Conservation (phyloP, 1,139 yeast genomes). For the Hemisphaericaspora xylanilytica region DNA sequence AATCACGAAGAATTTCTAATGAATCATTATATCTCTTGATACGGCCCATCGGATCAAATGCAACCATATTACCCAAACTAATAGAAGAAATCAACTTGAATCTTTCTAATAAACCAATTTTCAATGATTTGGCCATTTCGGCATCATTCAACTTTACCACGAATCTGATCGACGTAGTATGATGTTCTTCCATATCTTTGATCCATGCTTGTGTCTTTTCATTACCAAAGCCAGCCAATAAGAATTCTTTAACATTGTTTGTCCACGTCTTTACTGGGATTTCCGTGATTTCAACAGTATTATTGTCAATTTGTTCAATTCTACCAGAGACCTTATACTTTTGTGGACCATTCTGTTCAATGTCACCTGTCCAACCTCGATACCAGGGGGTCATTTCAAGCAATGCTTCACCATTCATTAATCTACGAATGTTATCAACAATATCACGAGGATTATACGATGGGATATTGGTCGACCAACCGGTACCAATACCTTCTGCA, state of each 20-base stretch:
- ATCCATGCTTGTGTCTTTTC: constrained; percentile 81
- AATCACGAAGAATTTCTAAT: constrained; percentile 78
- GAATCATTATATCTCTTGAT: constrained; percentile 78
- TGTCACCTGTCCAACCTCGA: constrained; percentile 89
- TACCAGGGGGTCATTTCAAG: constrained; percentile 90
- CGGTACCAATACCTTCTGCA: constrained; percentile 98
- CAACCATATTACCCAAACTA: constrained; percentile 85
- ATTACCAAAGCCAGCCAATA: constrained; percentile 72
- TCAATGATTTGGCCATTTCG: constrained; percentile 78
- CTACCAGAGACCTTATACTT: constrained; percentile 75
- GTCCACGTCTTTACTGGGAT: constrained; percentile 95
- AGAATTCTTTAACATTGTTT: constrained; percentile 78
- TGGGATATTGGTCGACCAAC: constrained; percentile 96
- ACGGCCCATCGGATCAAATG: constrained; percentile 90
- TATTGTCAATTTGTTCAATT: constrained; percentile 77
- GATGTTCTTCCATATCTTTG: constrained; percentile 94
- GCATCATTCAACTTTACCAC: constrained; percentile 69
- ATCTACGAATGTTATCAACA: constrained; percentile 64
- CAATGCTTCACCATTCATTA: constrained; percentile 73
- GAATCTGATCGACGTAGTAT: constrained; percentile 76
- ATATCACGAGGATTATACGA: constrained; percentile 85
- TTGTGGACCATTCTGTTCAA: constrained; percentile 63
- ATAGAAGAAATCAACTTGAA: constrained; percentile 74
- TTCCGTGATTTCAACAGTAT: constrained; percentile 85
- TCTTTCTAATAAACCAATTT: constrained; percentile 75